These are phyloP conservation scores for Atkinsonella texensis DNA, from an alignment of 2,329 filamentous ascomycete species.

Conservation along the genomic window DNA sequence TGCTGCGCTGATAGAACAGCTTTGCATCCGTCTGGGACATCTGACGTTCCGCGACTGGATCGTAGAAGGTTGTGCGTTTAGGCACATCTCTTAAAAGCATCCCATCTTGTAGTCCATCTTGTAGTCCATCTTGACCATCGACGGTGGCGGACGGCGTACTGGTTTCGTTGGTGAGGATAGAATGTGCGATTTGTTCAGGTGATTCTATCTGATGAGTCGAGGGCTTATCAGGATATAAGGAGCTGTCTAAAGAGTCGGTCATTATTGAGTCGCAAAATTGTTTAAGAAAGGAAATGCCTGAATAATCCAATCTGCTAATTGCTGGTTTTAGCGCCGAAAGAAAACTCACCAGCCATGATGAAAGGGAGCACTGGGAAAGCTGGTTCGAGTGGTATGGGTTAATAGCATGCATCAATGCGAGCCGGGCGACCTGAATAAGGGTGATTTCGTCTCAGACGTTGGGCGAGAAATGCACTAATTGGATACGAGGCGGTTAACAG, in stretches of 20 bases:
- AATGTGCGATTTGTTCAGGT: not conserved
- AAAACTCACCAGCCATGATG: constrained; percentile 6
- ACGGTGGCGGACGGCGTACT: constrained; percentile 5
- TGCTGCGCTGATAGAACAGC: constrained; percentile 86
- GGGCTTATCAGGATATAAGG: not conserved
- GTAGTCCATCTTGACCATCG: constrained; percentile 20
- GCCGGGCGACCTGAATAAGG: not conserved
- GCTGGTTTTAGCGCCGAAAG: not conserved
- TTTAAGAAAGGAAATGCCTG: not conserved
- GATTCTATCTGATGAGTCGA: not conserved
- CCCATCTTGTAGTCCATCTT: constrained; percentile 40
- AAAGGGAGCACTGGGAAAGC: not conserved
- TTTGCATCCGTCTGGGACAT: constrained; percentile 93
- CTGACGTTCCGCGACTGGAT: constrained; percentile 85
- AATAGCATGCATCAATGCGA: not conserved
- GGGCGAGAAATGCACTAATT: not conserved
- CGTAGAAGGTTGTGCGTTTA: constrained; percentile 76
- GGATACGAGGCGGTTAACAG: not conserved
- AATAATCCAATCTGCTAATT: not conserved
- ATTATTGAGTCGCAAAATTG: not conserved
- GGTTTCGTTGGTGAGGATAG: not conserved
- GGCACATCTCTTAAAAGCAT: constrained; percentile 50
- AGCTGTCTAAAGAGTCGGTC: not conserved
- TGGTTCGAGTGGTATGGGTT: not conserved
- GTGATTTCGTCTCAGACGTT: not conserved